Evolutionary conservation across 345 rosid genomes (phyloP), one percentile per base, ranked within the genome.

Genomic region (Raphanus raphanistrum): DNA sequence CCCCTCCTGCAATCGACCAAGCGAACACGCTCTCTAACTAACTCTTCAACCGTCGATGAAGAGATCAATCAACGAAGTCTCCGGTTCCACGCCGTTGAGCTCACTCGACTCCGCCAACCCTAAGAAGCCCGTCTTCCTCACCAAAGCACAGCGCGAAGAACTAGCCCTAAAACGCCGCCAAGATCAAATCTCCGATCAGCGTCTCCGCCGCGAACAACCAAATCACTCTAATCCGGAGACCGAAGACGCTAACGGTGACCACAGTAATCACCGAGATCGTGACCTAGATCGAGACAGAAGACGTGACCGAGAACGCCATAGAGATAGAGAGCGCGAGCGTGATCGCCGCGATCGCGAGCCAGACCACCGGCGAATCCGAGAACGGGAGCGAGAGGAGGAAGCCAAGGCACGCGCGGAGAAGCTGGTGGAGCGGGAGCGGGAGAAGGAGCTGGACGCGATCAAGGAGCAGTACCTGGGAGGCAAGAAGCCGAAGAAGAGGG

Each of bases 401-500:
- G 85, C 83, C 5, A 85, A 78, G 82, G 82, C 82, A 4, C 57
- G 94, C 7, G 70, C 78, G 77, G 97, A 92, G 81, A 94, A 92
- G 70, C 55, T 88, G 55, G 87, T 85, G 0, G 94, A 92, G 79
- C 72, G 97, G 50, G 98, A 90, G 81, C 78, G 86, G n/a, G 97
- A 89, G 70, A 92, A 89, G 84, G 97, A 92, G 73, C 84, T 92
- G 5, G 95, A 94, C 0, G 76, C 95, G 32, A 92, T 94, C 35
- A 95, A 90, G 57, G 96, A 95, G 75, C 98, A 95, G 84, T 92
- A 92, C 71, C 70, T 95, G 0, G 96, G 98, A 43, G 90, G 98
- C 4, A 92, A 90, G 84, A 94, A 95, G 74, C 97, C 97, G 5
- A 94, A 90, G 82, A 94, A 92, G 89, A 85, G 97, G 76, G 98